Conservation (phyloP, 352 stramenopile genomes). For the Pythium aristosporum region DNA sequence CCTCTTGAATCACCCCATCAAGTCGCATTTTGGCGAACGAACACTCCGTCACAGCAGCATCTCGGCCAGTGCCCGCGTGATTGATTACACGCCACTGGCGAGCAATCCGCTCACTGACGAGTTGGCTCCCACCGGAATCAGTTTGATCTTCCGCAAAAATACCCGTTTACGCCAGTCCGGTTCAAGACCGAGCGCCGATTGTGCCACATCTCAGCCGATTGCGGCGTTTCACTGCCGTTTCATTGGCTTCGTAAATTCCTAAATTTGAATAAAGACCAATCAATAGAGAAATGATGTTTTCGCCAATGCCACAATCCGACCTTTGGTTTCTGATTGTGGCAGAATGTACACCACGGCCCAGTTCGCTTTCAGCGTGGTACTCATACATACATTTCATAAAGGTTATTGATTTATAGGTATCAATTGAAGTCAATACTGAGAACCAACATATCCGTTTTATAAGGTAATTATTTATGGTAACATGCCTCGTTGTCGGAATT, state of each 20-base stretch:
- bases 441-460: no score
- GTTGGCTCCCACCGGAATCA: background rate
- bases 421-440: no score
- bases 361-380: background rate
- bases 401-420: no score
- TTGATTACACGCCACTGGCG: background rate
- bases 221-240: background rate
- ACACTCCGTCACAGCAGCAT: no score
- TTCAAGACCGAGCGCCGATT: background rate
- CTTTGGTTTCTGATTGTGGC: background rate
- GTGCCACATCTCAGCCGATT: background rate
- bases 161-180: background rate
- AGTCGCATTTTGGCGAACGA: no score
- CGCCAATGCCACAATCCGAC: background rate
- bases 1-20: no score
- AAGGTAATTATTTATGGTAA: no score
- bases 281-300: background rate
- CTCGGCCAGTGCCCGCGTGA: no score
- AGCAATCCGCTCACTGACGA: background rate
- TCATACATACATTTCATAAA: background rate
- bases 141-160: background rate
- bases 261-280: background rate
- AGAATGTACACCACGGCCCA: background rate
- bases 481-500: no score
- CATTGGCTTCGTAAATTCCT: background rate